phyloP scores from a whole-genome alignment of 1,284 basidiomycete genomes.

The Ganoderma resinaceum region DNA sequence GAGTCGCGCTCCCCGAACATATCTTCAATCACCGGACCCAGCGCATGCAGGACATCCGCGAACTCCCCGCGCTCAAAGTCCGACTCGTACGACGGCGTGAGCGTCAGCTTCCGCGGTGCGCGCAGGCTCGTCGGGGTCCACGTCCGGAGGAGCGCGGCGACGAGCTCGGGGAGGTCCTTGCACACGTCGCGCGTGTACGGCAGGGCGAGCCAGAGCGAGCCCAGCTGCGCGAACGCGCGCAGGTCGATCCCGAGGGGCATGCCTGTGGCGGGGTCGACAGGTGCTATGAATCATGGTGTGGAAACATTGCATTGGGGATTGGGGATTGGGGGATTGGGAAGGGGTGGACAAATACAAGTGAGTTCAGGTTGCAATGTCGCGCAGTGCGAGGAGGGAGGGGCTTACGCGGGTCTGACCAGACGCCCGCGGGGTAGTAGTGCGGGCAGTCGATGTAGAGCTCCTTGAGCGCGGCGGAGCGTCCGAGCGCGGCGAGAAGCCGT shows the following conservation, averaged over 20 bases:
- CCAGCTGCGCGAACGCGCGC: neutral
- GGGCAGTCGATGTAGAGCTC: conserved; percentile 7
- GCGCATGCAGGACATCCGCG: neutral
- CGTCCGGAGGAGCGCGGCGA: neutral
- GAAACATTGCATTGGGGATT: no score
- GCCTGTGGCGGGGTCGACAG: neutral
- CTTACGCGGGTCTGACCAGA: neutral
- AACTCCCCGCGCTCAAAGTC: neutral
- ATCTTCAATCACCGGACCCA: neutral
- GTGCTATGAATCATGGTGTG: no score
- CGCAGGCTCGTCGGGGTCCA: neutral
- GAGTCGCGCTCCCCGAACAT: neutral
- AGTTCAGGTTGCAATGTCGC: no score
- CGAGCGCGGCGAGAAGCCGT: neutral
- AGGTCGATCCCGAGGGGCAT: neutral
- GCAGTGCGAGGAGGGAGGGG: no score
- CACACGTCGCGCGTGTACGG: neutral
- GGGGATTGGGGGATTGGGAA: no score
- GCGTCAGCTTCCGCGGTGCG: neutral
- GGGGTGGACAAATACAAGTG: no score
- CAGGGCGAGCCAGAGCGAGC: neutral
- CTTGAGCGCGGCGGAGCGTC: neutral
- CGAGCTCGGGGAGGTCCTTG: neutral
- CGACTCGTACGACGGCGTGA: neutral
- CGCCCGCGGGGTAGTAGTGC: neutral